Base-by-base conservation (phyloP, 345 rosid species). In the Euphorbia peplus region DNA sequence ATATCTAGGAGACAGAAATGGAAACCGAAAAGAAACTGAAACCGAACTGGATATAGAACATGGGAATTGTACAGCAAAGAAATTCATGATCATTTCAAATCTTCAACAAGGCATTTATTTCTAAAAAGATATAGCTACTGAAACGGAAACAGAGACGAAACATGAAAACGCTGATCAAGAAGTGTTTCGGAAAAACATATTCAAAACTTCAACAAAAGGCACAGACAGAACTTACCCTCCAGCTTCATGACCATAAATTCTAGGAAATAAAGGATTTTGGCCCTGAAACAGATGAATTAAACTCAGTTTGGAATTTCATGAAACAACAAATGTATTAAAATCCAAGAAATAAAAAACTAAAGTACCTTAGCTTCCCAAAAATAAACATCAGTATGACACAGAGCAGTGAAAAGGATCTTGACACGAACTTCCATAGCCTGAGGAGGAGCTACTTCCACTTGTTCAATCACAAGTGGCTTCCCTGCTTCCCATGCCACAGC, bases 331-430 rank as follows among this genome's bases (percentile, higher is more conserved):
- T 19, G 19, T 51, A 48, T 13, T 12, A 16, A 14, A 48, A 48
- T 15, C 25, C 1, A n/a, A 19, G 25, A 19, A 51, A 42, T 4
- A 7, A 13, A 42, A 42, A 6, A 32, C 4, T 32, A 32, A 32
- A 32, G 37, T 8, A 88, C 98, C 98, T 88, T 92, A 8, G 98
- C 95, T 67, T 92, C 98, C 98, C 98, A 92, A 85, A 90, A 92
- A 83, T 92, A 92, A 74, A 90, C 86, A 80, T 92, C 98, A 5
- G 95, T 90, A 78, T 90, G 98, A 78, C 96, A 88, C 39, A 90
- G 82, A 46, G 96, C 63, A 55, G 96, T 88, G 80, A 85, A 90
- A 63, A 86, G 86, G 60, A 90, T 90, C 85, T 81, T 92, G 59
- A 92, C 48, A 73, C 92, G 91, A 65, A 90, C 98, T 86, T 92